Evolutionary conservation across 768 basidiomycete genomes (phyloP).

Genomic region (Cubamyces sp.): DNA sequence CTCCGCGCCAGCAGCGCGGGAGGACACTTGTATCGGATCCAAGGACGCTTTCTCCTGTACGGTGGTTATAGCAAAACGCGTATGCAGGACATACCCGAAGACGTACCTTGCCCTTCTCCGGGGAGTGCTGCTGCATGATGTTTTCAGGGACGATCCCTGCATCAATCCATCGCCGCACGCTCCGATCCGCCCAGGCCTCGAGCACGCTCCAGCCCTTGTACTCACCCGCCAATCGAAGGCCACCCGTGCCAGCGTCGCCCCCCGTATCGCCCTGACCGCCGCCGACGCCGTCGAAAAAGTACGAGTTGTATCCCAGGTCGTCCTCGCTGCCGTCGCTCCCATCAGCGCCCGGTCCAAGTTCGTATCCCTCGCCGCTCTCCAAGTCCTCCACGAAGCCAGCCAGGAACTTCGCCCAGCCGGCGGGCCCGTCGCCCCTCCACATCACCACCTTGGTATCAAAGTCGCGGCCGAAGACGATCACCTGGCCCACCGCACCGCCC

Average conservation of each 20-base stretch:
- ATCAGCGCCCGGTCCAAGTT: constrained; percentile 64
- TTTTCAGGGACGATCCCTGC: constrained; percentile 65
- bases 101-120: constrained; percentile 54
- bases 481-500: constrained; percentile 81
- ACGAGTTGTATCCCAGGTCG: constrained; percentile 82
- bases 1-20: constrained; percentile 49
- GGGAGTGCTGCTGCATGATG: constrained; percentile 37
- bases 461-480: constrained; percentile 98
- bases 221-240: constrained; percentile 76
- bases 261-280: constrained; percentile 80
- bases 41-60: constrained; percentile 42
- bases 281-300: constrained; percentile 82
- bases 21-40: constrained; percentile 18
- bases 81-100: background rate
- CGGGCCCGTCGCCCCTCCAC: constrained; percentile 87
- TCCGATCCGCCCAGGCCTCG: constrained; percentile 92
- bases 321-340: constrained; percentile 78
- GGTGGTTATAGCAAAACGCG: constrained; percentile 35
- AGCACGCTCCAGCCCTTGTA: constrained; percentile 92
- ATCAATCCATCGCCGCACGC: constrained; percentile 85
- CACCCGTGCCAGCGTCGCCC: constrained; percentile 69
- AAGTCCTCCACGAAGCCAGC: constrained; percentile 90
- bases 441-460: constrained; percentile 98
- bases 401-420: constrained; percentile 96
- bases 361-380: constrained; percentile 88